Conservation (phyloP, 371 early-diverging fungal species). For the Mucor ambiguus region DNA sequence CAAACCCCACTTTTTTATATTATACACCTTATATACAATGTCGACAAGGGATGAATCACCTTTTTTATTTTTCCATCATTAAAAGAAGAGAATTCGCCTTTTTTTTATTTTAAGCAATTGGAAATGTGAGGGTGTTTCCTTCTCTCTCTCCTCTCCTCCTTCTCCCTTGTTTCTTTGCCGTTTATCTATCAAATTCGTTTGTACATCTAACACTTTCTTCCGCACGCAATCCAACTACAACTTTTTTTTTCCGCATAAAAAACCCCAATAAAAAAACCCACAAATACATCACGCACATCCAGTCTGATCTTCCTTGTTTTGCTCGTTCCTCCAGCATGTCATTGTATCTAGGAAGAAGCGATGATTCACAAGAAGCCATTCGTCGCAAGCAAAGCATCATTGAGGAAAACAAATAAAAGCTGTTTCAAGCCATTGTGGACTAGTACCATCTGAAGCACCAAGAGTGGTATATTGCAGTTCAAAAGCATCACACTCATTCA, state of each 20-base stretch:
- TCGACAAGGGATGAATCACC: not conserved
- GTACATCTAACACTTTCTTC: not conserved
- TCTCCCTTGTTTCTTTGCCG: not conserved
- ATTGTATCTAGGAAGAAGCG: not conserved
- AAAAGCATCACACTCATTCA: not conserved
- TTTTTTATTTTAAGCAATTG: not conserved
- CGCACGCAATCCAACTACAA: not conserved
- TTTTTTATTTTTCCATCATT: conserved; percentile 8
- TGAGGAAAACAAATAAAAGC: not conserved
- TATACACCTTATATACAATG: not conserved
- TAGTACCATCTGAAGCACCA: not conserved
- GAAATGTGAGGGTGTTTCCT: not conserved
- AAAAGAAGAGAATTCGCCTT: not conserved
- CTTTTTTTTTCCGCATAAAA: conserved; percentile 2
- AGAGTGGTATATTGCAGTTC: not conserved
- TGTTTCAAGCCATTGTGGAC: not conserved
- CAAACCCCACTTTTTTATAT: not conserved
- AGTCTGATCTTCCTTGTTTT: not conserved
- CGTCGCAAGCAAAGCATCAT: not conserved
- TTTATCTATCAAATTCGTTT: not conserved
- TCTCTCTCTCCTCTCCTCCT: not conserved
- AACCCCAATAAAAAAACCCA: not conserved
- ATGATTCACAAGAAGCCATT: not conserved
- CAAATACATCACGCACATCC: not conserved
- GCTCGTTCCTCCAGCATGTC: not conserved